Conservation (phyloP, 2,329 filamentous ascomycete species). For the Sporothrix sp. region DNA sequence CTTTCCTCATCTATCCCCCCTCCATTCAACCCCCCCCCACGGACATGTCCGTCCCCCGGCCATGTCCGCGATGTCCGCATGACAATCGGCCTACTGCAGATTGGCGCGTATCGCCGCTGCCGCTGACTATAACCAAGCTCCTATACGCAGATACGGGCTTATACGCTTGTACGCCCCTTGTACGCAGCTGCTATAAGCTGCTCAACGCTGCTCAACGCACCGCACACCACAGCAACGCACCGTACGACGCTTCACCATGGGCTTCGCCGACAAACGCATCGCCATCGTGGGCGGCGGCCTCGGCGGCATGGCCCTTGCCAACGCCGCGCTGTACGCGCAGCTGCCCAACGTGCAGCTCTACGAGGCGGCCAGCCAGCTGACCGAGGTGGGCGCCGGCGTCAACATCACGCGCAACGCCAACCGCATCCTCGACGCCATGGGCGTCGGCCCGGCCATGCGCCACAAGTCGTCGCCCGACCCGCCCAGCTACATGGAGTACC, state of each 20-base stretch:
- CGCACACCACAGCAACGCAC: background rate
- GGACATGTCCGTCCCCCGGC: background rate
- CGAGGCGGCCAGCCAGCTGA: conserved; percentile 27
- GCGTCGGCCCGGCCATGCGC: conserved; percentile 22
- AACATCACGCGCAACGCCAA: conserved; percentile 28
- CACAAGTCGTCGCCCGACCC: conserved; percentile 13
- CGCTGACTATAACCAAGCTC: too few relatives aligned
- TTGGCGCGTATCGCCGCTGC: too few relatives aligned
- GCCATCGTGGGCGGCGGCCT: conserved; percentile 32
- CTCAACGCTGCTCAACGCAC: background rate
- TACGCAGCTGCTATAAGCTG: too few relatives aligned
- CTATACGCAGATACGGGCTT: too few relatives aligned
- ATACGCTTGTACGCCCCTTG: too few relatives aligned
- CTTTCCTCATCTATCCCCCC: too few relatives aligned
- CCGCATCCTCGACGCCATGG: conserved; percentile 25
- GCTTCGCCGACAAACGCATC: conserved; percentile 18
- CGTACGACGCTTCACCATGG: conserved; percentile 2
- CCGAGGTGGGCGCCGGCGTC: conserved; percentile 28
- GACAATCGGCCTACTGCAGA: too few relatives aligned
- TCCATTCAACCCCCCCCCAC: too few relatives aligned
- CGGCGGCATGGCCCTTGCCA: conserved; percentile 28
- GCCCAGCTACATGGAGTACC: conserved; percentile 21
- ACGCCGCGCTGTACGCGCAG: conserved; percentile 27
- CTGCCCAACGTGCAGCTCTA: conserved; percentile 24
- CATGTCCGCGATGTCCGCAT: background rate